Conservation (phyloP, 768 basidiomycete genomes). For the Lactifluus echinatus region DNA sequence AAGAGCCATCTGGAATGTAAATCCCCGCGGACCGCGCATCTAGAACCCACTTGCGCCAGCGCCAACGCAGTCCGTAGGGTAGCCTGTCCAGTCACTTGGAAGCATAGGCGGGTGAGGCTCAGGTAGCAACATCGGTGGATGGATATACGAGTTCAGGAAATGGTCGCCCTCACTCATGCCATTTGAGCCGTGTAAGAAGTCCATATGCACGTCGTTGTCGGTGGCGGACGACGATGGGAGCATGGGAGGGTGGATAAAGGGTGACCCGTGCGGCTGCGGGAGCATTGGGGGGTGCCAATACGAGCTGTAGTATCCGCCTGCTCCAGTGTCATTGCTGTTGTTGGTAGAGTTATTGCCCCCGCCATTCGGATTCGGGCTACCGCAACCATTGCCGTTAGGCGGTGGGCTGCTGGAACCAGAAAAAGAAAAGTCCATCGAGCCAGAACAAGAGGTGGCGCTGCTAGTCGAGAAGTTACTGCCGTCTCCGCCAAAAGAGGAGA, state of each 20-base stretch:
- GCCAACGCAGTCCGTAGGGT: constrained; percentile 18
- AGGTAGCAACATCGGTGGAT: constrained; percentile 49
- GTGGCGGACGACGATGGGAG: constrained; percentile 29
- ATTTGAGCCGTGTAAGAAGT: constrained; percentile 60
- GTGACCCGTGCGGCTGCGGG: constrained; percentile 40
- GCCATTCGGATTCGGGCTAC: neutral
- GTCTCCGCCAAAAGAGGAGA: constrained; percentile 36
- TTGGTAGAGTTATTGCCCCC: neutral
- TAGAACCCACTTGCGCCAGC: constrained; percentile 25
- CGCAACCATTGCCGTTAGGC: constrained; percentile 31
- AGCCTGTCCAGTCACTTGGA: constrained; percentile 27
- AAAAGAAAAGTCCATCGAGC: constrained; percentile 61
- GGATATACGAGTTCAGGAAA: constrained; percentile 44
- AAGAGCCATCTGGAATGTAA: neutral
- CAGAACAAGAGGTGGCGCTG: constrained; percentile 45
- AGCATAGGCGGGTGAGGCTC: constrained; percentile 33
- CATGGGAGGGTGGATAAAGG: constrained; percentile 64
- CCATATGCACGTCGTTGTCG: constrained; percentile 57
- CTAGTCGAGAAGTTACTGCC: constrained; percentile 36
- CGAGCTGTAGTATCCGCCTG: constrained; percentile 39
- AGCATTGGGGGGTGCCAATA: constrained; percentile 80
- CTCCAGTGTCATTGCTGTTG: neutral
- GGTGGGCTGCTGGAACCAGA: constrained; percentile 37
- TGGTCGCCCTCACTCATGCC: constrained; percentile 53
- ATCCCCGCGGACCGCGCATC: constrained; percentile 25